Percentiles rank a stretch among this genome's conserved stretches.
Evolutionary conservation across 1,284 basidiomycete species (phyloP).

Genomic region (Blastosporella zonata): DNA sequence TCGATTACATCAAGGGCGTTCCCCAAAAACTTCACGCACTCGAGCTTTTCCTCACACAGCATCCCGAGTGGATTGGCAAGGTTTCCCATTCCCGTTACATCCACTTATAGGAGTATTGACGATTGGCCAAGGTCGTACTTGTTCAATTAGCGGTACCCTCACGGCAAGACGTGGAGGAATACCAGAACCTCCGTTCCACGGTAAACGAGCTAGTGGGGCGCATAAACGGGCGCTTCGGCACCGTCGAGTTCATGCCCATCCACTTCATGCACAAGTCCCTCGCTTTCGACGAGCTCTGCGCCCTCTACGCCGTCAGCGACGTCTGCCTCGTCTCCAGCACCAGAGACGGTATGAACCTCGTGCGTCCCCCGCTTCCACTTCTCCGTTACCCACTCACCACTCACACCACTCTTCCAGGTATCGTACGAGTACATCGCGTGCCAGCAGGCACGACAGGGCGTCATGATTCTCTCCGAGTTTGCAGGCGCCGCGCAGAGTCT

Average conservation of each 20-base stretch:
- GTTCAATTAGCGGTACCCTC: slow-evolving; percentile 98
- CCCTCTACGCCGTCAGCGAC: slow-evolving; percentile 94
- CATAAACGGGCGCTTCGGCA: slow-evolving; percentile 98
- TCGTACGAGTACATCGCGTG: slow-evolving; percentile 99
- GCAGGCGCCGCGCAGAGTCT: slow-evolving; percentile 96
- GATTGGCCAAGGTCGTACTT: slow-evolving; percentile 70
- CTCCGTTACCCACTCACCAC: slow-evolving; percentile 6
- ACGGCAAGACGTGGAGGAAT: slow-evolving; percentile 97
- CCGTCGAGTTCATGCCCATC: slow-evolving; percentile 98
- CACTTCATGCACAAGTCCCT: slow-evolving; percentile 98
- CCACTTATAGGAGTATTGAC: slow-evolving; percentile 2
- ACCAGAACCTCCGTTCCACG: slow-evolving; percentile 93
- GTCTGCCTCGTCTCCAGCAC: slow-evolving; percentile 96
- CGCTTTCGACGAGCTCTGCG: slow-evolving; percentile 92
- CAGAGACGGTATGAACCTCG: slow-evolving; percentile 98
- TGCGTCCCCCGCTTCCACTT: slow-evolving; percentile 37
- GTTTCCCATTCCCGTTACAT: slow-evolving; percentile 31
- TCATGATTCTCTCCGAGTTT: slow-evolving; percentile 98
- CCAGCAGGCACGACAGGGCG: slow-evolving; percentile 89
- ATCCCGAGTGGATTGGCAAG: slow-evolving; percentile 99
- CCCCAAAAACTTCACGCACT: slow-evolving; percentile 97
- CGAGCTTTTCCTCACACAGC: slow-evolving; percentile 94
- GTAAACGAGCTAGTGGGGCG: slow-evolving; percentile 98
- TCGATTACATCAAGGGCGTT: slow-evolving; percentile 99
- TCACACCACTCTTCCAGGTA: slow-evolving; percentile 58